Percentiles rank a stretch among this genome's conserved stretches.
phyloP scores from a whole-genome alignment of 371 early-diverging fungal genomes.

The Dichotomocladium elegans region DNA sequence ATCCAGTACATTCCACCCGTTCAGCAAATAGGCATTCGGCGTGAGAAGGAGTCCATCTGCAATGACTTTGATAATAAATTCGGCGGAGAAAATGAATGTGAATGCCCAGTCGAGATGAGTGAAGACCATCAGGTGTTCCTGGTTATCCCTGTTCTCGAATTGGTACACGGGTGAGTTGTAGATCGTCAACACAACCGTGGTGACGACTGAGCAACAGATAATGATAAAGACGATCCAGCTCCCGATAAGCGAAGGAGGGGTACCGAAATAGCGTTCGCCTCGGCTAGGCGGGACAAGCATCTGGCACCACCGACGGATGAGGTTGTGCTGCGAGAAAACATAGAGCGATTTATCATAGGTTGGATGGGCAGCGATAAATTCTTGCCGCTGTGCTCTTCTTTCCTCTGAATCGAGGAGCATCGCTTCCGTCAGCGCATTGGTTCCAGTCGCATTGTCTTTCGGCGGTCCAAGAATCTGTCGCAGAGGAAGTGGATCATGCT shows the following conservation, averaged over 20 bases:
- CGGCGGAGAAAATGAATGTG: slow-evolving; percentile 53
- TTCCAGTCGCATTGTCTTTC: slow-evolving; percentile 10
- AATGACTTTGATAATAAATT: slow-evolving; percentile 57
- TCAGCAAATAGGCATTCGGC: slow-evolving; percentile 60
- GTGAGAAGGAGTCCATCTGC: slow-evolving; percentile 66
- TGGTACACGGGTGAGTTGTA: slow-evolving; percentile 58
- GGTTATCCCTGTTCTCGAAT: slow-evolving; percentile 31
- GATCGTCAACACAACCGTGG: slow-evolving; percentile 47
- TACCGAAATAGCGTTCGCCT: slow-evolving; percentile 51
- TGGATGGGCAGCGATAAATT: slow-evolving; percentile 60
- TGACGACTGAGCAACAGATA: slow-evolving; percentile 43
- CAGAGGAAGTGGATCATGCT: neutral
- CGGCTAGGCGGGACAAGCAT: slow-evolving; percentile 49
- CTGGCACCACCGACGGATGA: slow-evolving; percentile 55
- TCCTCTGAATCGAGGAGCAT: slow-evolving; percentile 33
- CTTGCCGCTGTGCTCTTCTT: slow-evolving; percentile 40
- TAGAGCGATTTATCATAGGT: slow-evolving; percentile 58
- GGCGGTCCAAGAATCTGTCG: neutral
- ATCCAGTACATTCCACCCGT: slow-evolving; percentile 67
- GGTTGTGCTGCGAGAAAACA: slow-evolving; percentile 46
- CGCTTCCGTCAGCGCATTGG: slow-evolving; percentile 23
- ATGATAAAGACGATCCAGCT: slow-evolving; percentile 41
- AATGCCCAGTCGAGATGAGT: slow-evolving; percentile 46
- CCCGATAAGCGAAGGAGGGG: slow-evolving; percentile 28
- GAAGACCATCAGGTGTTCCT: slow-evolving; percentile 6